A percentile compares a stretch with the other conserved stretches of the same genome.
Evolutionary conservation across 345 rosid genomes (phyloP).

Genomic region (Combretum micranthum): DNA sequence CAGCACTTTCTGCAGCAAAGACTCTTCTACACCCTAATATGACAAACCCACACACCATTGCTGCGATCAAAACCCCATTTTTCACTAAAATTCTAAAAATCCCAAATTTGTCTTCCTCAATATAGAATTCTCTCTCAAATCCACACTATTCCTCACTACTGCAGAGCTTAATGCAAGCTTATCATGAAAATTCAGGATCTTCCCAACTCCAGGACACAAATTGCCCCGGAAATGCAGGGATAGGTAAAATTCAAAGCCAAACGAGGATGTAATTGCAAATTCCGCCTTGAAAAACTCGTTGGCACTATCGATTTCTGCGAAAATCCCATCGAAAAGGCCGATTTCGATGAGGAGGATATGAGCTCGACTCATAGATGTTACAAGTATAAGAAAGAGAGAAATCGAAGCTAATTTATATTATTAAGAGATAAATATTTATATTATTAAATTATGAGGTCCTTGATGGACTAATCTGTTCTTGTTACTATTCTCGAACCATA

Average conservation of each 20-base stretch:
- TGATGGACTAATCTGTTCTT: too few relatives aligned
- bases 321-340: slow-evolving; percentile 19
- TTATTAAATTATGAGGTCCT: too few relatives aligned
- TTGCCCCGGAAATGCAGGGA: not conserved
- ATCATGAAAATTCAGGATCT: slow-evolving; percentile 1
- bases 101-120: slow-evolving; percentile 16
- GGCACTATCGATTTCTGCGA: not conserved
- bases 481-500: too few relatives aligned
- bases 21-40: slow-evolving; percentile 51
- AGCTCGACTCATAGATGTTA: too few relatives aligned
- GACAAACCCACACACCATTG: slow-evolving; percentile 46
- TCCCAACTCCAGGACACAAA: slow-evolving; percentile 3
- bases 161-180: slow-evolving; percentile 9
- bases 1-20: slow-evolving; percentile 55
- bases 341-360: slow-evolving; percentile 14
- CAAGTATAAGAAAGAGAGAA: too few relatives aligned
- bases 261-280: not conserved
- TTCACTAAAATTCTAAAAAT: slow-evolving; percentile 34
- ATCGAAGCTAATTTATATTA: too few relatives aligned
- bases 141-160: slow-evolving; percentile 4
- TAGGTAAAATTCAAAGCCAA: slow-evolving; percentile 1
- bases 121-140: slow-evolving; percentile 3
- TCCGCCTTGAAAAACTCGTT: too few relatives aligned
- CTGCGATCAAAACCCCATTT: slow-evolving; percentile 51
- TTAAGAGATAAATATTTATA: too few relatives aligned